These are phyloP conservation scores for Cucurbita maxima DNA, from an alignment of 306 rosid genomes.

Conservation along the genomic window DNA sequence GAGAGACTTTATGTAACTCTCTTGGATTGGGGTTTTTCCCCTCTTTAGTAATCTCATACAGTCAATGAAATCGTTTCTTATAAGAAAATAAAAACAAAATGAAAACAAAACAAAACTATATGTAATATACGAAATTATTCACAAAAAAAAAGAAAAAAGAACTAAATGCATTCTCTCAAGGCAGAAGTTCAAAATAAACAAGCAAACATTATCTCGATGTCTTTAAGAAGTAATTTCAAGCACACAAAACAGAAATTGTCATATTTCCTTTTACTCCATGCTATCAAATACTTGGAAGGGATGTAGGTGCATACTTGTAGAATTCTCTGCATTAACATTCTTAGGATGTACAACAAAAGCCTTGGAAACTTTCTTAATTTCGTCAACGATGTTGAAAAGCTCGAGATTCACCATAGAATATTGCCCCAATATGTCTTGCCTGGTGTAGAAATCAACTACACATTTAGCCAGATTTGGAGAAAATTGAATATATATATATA, in stretches of 20 bases:
- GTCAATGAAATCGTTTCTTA: no score
- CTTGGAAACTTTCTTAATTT: slow-evolving; percentile 74
- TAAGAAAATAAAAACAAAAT: no score
- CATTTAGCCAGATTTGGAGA: not conserved
- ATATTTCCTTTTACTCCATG: not conserved
- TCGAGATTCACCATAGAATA: slow-evolving; percentile 89
- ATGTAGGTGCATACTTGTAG: slow-evolving; percentile 28
- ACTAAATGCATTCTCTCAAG: not conserved
- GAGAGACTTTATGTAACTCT: not conserved
- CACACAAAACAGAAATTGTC: not conserved
- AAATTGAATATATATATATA: not conserved
- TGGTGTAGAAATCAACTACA: slow-evolving; percentile 8
- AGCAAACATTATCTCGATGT: not conserved
- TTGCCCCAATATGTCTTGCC: slow-evolving; percentile 82
- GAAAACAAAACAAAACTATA: not conserved
- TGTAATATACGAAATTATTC: not conserved
- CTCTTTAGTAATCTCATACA: not conserved
- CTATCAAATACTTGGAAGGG: not conserved
- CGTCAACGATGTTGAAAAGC: slow-evolving; percentile 91
- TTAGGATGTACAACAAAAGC: slow-evolving; percentile 74
- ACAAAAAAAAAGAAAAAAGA: not conserved
- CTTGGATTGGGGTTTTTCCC: not conserved
- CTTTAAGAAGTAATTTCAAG: not conserved
- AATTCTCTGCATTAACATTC: slow-evolving; percentile 72
- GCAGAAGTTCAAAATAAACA: not conserved